phyloP scores from a whole-genome alignment of 768 basidiomycete genomes.

The Tricholoma flavovirens region DNA sequence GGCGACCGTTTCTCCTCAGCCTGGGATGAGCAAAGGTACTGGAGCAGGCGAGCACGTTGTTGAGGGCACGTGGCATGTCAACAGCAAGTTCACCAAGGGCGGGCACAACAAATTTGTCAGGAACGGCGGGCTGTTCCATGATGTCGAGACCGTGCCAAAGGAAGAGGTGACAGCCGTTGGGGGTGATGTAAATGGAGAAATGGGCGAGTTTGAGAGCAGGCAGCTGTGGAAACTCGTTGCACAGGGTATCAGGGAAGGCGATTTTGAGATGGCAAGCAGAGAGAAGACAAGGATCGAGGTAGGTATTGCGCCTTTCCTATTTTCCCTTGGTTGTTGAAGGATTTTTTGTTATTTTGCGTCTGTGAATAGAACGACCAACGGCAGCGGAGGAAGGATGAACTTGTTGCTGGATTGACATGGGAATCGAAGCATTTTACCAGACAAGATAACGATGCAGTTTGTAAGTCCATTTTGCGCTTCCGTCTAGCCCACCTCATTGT shows the following conservation, averaged over 20 bases:
- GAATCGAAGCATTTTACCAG: slow-evolving; percentile 70
- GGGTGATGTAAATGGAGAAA: slow-evolving; percentile 48
- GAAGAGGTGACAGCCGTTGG: slow-evolving; percentile 67
- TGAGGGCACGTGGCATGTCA: slow-evolving; percentile 80
- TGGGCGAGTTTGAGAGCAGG: slow-evolving; percentile 84
- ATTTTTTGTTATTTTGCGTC: not conserved
- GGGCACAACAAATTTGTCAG: slow-evolving; percentile 15
- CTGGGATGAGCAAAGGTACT: slow-evolving; percentile 21
- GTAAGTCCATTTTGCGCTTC: slow-evolving; percentile 35
- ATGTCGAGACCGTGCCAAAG: slow-evolving; percentile 59
- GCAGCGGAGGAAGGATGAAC: slow-evolving; percentile 80
- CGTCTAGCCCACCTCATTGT: not conserved
- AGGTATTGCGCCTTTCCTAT: slow-evolving; percentile 7
- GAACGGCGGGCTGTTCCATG: slow-evolving; percentile 59
- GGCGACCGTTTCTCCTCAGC: slow-evolving; percentile 59
- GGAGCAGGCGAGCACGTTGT: slow-evolving; percentile 41
- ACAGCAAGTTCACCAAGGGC: slow-evolving; percentile 46
- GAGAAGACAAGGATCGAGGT: slow-evolving; percentile 95
- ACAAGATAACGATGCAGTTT: slow-evolving; percentile 65
- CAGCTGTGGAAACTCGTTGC: slow-evolving; percentile 82
- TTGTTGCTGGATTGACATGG: slow-evolving; percentile 68
- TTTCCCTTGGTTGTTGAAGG: not conserved
- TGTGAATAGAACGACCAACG: slow-evolving; percentile 79
- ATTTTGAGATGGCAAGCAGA: slow-evolving; percentile 84
- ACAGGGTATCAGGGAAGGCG: slow-evolving; percentile 84